Evolutionary conservation across 176 grass and related monocot genomes (phyloP).

Genomic region (Tuctoria greenei): DNA sequence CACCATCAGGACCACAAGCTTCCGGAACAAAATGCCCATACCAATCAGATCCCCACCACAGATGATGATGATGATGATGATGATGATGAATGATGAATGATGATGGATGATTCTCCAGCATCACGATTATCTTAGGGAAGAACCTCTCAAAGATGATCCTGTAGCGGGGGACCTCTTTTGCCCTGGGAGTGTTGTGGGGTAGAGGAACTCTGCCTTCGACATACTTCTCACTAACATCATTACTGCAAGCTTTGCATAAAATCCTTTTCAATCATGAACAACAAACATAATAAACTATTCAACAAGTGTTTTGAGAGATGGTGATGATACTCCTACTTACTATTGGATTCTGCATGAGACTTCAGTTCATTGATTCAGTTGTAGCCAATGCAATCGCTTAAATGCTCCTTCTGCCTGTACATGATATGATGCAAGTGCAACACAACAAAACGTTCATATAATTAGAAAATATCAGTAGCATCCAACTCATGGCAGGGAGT

Average conservation of each 20-base stretch:
- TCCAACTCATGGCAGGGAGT: too few relatives aligned
- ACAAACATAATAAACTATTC: too few relatives aligned
- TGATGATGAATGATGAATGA: too few relatives aligned
- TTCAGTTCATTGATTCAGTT: constrained; percentile 87
- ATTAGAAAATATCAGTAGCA: background rate
- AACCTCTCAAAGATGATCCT: too few relatives aligned
- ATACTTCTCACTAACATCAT: constrained; percentile 60
- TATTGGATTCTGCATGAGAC: constrained; percentile 51
- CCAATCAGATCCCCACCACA: too few relatives aligned
- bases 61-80: too few relatives aligned
- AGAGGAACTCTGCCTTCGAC: constrained; percentile 59
- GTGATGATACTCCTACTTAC: constrained; percentile 13
- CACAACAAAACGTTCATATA: too few relatives aligned
- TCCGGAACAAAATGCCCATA: too few relatives aligned
- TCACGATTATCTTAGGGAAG: constrained; percentile 76
- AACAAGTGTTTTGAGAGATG: constrained; percentile 21
- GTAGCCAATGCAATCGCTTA: constrained; percentile 82
- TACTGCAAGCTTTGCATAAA: constrained; percentile 1
- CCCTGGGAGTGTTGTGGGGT: constrained; percentile 58
- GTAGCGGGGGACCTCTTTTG: constrained; percentile 76
- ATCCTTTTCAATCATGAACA: too few relatives aligned
- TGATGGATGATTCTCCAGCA: too few relatives aligned
- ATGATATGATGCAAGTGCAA: constrained; percentile 72
- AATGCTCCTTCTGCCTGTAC: constrained; percentile 91
- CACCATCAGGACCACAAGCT: too few relatives aligned